These are phyloP conservation scores for Grosmannia clavigera DNA, from an alignment of 2,329 filamentous ascomycete genomes.

Conservation along the genomic window DNA sequence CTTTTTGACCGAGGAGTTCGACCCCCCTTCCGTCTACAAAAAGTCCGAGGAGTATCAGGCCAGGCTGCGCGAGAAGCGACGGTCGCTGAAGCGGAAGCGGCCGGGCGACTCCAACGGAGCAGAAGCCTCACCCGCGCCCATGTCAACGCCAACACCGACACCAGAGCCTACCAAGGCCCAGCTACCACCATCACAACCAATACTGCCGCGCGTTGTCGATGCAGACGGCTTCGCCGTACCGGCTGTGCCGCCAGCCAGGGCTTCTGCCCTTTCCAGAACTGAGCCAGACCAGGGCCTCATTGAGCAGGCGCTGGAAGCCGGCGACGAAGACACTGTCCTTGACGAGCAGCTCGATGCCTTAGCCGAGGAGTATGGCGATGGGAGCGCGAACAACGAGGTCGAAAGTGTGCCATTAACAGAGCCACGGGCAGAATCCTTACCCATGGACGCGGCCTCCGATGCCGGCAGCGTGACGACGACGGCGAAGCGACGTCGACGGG, in stretches of 20 bases:
- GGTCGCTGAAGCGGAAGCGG: slow-evolving; percentile 33
- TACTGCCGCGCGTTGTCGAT: slow-evolving; percentile 26
- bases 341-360: slow-evolving; percentile 26
- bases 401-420: neutral
- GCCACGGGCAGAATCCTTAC: neutral
- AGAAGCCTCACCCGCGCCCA: neutral
- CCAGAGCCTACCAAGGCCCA: neutral
- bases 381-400: neutral
- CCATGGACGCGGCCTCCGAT: neutral
- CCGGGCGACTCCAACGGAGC: neutral
- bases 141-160: neutral
- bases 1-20: slow-evolving; percentile 36
- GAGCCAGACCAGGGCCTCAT: slow-evolving; percentile 4
- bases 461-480: neutral
- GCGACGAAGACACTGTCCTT: slow-evolving; percentile 2
- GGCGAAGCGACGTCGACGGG: neutral
- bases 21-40: slow-evolving; percentile 74
- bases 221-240: slow-evolving; percentile 60
- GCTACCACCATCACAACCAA: neutral
- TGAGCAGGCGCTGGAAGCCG: slow-evolving; percentile 9
- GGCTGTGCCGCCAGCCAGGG: slow-evolving; percentile 23
- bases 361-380: slow-evolving; percentile 32
- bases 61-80: slow-evolving; percentile 35
- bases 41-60: slow-evolving; percentile 47
- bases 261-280: no score